Base-by-base conservation (phyloP, 495 filamentous ascomycete genomes). In the Diplogelasinospora grovesii region DNA sequence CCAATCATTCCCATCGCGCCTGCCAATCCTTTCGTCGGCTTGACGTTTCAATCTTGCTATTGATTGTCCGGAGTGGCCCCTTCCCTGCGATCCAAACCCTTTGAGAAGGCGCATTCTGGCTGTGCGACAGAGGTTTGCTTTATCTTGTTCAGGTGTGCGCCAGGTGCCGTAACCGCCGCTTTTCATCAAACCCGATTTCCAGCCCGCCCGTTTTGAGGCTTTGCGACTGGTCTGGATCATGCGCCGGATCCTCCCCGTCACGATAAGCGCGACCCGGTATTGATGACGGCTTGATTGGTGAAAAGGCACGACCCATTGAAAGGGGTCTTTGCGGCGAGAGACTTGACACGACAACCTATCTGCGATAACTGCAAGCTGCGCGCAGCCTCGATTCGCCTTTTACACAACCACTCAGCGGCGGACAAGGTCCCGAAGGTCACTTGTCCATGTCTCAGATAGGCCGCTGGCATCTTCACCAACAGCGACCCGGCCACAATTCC, bases 361-460 rank as follows among this genome's bases (percentile, higher is more conserved):
- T 24, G 15, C 3, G n/a, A n/a, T 35, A 38, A 39, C 50, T 53
- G 44, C 46, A 37, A 54, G 41, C 46, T 39, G 40, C 41, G 29
- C 46, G 23, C 21, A 44, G 37, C 43, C 43, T 22, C 18, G 31
- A 20, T 31, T 36, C 18, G 10, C 27, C 16, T 14, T 33, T 29
- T 42, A 23, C 36, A 36, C 46, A 33, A 40, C 46, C 46, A 48
- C 38, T 48, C 46, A 40, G 28, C 50, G 40, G 11, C 30, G 28
- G 36, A 43, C 46, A 48, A 37, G 30, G 21, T 31, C 24, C 29
- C 43, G 35, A 45, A 21, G 22, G 56, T 50, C 56, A 56, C 53
- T 47, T 59, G 54, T 53, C 50, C 43, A 38, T 58, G 53, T 57
- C 53, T 59, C 54, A 58, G 40, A 45, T 42, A 44, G 43, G 28